A percentile compares a stretch with the other conserved stretches of the same genome.
phyloP scores from a whole-genome alignment of 225 moss, liverwort and hornwort genomes.

The Bryum argenteum region DNA sequence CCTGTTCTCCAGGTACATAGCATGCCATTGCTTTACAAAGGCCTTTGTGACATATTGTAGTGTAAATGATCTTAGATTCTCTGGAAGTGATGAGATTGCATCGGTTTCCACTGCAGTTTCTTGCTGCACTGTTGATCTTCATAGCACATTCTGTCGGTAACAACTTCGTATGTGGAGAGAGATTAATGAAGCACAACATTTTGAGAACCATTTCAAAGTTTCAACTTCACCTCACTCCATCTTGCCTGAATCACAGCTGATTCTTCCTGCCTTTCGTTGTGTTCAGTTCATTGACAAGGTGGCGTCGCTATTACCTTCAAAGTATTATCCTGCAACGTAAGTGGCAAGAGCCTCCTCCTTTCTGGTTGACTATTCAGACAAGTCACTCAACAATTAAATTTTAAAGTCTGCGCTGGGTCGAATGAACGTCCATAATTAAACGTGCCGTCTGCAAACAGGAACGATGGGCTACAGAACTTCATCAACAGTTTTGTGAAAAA shows the following conservation, averaged over 20 bases:
- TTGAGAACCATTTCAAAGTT: neutral
- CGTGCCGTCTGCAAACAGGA: slow-evolving; percentile 49
- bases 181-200: neutral
- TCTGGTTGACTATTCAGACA: neutral
- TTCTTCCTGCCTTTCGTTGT: slow-evolving; percentile 20
- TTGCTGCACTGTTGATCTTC: neutral
- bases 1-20: slow-evolving; percentile 83
- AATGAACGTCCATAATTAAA: neutral
- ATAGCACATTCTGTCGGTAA: neutral
- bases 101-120: neutral
- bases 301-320: slow-evolving; percentile 71
- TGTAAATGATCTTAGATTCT: neutral
- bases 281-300: slow-evolving; percentile 90
- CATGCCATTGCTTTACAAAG: neutral
- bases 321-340: slow-evolving; percentile 60
- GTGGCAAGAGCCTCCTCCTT: slow-evolving; percentile 31
- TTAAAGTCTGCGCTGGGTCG: slow-evolving; percentile 9
- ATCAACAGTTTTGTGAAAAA: slow-evolving; percentile 89
- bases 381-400: neutral
- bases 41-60: neutral
- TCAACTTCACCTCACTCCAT: slow-evolving; percentile 1
- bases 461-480: slow-evolving; percentile 86
- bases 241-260: slow-evolving; percentile 1
- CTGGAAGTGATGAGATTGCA: neutral
- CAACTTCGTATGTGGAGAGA: neutral